Base-by-base conservation (phyloP, 164 flowering plant species). In the Protea cynaroides region DNA sequence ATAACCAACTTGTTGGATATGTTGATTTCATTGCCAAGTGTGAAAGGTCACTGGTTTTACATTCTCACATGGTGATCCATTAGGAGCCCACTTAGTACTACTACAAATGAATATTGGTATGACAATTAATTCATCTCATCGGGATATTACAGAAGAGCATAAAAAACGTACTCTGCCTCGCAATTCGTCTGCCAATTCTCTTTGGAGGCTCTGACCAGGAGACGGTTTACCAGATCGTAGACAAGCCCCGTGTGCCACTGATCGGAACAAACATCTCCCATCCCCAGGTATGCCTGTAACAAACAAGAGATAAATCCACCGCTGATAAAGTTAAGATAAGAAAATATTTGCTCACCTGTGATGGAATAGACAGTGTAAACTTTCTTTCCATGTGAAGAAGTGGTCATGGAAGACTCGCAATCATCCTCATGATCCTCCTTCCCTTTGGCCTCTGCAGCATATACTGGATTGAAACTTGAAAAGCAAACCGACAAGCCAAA, bases 241-340 rank as follows among this genome's bases (percentile, higher is more conserved):
- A 79, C 88, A 89, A 71, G 92, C 97, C 15, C 96, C 97, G 67
- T 95, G 96, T 74, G 81, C 96, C 69, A 95, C 92, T 66, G 99
- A 86, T 18, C 97, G 91, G 62, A 95, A 95, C 80, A 91, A 75
- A 66, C 99, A 95, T 72, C 99, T 80, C 13, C 99, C 99, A 81
- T 95, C 99, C 66, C 97, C 99, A 64, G 99, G 97, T 65, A 95
- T 87, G 58, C 96, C 98, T 94, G 77, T 19, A 15, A 19, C 52
- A 49, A 17, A 15, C 52, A 49, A 49, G 15, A 40, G 46, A 40
- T 40, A 40, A 40, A 40, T 40, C 46, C 14, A 40, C 46, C 46
- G 14, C 46, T 40, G 46, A 49, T 40, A 40, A 12, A 40, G 46
- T 10, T 1, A 40, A 40, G 13, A 49, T 0, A 55, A 13, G 14